phyloP scores from a whole-genome alignment of 2,329 filamentous ascomycete species.

The Diaporthe amygdali region DNA sequence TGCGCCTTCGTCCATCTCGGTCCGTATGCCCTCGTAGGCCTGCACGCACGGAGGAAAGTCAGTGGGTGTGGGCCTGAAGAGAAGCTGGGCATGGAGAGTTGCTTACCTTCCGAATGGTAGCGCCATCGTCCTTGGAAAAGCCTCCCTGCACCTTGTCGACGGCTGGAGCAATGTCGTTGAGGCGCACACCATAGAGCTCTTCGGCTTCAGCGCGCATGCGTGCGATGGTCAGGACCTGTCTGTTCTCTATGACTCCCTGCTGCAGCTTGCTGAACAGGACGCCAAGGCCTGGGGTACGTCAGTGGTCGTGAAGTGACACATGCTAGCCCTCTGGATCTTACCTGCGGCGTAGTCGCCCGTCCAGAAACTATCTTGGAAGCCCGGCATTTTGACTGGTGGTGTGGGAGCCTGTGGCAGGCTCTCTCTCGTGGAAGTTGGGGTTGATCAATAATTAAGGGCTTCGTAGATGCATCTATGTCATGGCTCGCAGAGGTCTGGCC shows the following conservation, averaged over 20 bases:
- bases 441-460: slow-evolving; percentile 25
- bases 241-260: slow-evolving; percentile 93
- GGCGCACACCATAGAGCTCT: slow-evolving; percentile 81
- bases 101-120: slow-evolving; percentile 88
- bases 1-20: slow-evolving; percentile 89
- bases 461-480: slow-evolving; percentile 21
- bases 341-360: slow-evolving; percentile 96
- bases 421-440: slow-evolving; percentile 11
- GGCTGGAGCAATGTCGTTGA: slow-evolving; percentile 81
- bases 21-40: slow-evolving; percentile 93
- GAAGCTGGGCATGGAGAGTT: not conserved
- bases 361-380: slow-evolving; percentile 97
- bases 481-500: slow-evolving; percentile 2
- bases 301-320: slow-evolving; percentile 24
- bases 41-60: slow-evolving; percentile 39
- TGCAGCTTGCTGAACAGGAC: slow-evolving; percentile 96
- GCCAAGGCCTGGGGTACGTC: slow-evolving; percentile 68
- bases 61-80: not conserved
- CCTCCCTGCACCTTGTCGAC: slow-evolving; percentile 84
- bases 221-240: slow-evolving; percentile 89
- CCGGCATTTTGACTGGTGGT: slow-evolving; percentile 66
- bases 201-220: slow-evolving; percentile 96
- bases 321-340: slow-evolving; percentile 43
- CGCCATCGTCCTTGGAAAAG: slow-evolving; percentile 91
- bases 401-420: slow-evolving; percentile 21